phyloP scores from a whole-genome alignment of 257 asterid species.

The Solanum gandarillasii region DNA sequence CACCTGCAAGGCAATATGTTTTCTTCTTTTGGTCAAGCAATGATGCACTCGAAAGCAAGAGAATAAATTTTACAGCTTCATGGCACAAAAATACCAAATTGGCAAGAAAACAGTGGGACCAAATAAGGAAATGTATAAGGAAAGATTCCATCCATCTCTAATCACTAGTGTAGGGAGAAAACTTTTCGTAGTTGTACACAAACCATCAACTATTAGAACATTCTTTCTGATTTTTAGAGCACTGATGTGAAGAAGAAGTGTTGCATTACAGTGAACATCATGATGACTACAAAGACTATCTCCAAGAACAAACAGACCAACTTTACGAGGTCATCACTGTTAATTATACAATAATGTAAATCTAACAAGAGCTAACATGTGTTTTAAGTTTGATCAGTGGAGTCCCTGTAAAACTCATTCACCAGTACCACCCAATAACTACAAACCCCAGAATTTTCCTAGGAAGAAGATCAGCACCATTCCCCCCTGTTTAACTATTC shows the following conservation, averaged over 20 bases:
- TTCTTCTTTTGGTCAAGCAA: background rate
- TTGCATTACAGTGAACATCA: background rate
- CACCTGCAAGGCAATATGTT: constrained; percentile 34
- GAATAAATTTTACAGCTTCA: background rate
- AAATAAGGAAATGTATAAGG: background rate
- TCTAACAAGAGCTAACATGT: background rate
- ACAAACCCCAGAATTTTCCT: background rate
- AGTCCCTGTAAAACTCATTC: background rate
- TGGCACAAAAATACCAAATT: background rate
- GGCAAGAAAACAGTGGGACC: background rate
- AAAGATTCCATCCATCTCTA: background rate
- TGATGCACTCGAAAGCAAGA: background rate
- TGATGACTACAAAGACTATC: background rate
- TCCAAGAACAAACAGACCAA: background rate
- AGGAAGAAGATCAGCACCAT: background rate
- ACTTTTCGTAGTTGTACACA: background rate
- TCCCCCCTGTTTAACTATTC: background rate
- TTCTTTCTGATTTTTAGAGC: background rate
- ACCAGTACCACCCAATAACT: background rate
- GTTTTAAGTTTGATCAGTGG: background rate
- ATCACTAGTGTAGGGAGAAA: background rate
- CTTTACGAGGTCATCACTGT: background rate
- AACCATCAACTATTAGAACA: background rate
- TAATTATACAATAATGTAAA: background rate
- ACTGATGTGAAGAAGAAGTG: background rate